Evolutionary conservation across 1,284 basidiomycete species (phyloP), one percentile per base, ranked within the genome.

Genomic region (Lentinula novae-zelandiae): DNA sequence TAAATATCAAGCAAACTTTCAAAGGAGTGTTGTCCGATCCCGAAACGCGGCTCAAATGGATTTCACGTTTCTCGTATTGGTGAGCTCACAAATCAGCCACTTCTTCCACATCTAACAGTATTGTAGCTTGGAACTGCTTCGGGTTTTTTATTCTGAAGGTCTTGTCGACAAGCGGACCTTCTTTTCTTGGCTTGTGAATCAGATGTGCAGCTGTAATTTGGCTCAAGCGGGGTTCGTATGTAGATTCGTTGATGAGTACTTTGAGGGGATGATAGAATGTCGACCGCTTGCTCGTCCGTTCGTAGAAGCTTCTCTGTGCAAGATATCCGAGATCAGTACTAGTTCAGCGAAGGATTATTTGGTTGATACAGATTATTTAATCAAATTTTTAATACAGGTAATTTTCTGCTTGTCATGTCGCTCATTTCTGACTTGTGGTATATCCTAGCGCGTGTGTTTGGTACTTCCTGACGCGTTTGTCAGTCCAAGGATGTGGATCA

Each of bases 201-300:
- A 91, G 67, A 84, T 96, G 77, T 71, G 75, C 6, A 77, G 78
- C 0, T 89, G 89, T 65, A 95, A 95, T 71, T 80, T 94, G 17
- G 92, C 93, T 1, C 95, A 97, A 73, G 81, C 90, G 5, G 89
- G 89, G 0, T 96, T 97, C 68, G 76, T 96, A 10, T 82, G 84
- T 7, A 82, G 89, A 54, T 75, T 97, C 15, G 82, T 85, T 4
- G 90, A 94, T 65, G 92, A 94, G 67, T 93, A 92, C 71, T 73
- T 93, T 3, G 82, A 85, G 50, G 90, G 87, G 38, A 82, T 96
- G 70, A 74, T 87, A n/a, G 75, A 77, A 34, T 85, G 81, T 68
- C 83, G 90, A 12, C 82, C 87, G 1, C 76, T 93, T 55, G 77
- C 83, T 4, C 81, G 81, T 46, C 86, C 86, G 5, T 82, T 93